Evolutionary conservation across 202 grass and related monocot species (phyloP), one percentile per base, ranked within the genome.

Genomic region (Brachypodium distachyon): DNA sequence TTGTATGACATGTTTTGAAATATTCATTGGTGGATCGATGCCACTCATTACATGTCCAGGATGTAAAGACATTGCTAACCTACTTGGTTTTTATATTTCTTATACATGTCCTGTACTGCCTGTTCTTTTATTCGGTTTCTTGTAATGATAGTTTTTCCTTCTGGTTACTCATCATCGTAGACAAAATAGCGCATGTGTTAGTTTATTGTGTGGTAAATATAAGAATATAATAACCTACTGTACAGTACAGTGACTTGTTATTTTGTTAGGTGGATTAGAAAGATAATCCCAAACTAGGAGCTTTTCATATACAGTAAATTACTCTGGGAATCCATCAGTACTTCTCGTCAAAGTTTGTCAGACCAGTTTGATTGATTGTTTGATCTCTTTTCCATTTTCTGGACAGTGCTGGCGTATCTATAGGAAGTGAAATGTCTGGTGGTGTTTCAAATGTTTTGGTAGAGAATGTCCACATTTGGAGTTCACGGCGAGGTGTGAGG

Each of bases 391-490:
- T 63, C 22, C 3, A 31, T 63, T 82, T 29, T 88, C 40, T 88
- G 71, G 44, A 48, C 86, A 97, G 94, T 76, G 94, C 94, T 43
- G 94, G 94, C 39, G 82, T 97, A 58, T 97, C 94, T n/a, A 89
- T 97, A 66, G 90, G 94, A 70, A 97, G 94, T 61, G 94, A 97
- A 74, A 97, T 97, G 94, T 97, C 94, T 52, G 94, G 94, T 23
- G 90, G 94, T 31, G 84, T 97, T 17, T 91, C 90, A 8, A 79
- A 97, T 3, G 73, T 97, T 74, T 81, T 81, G 42, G 83, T 97
- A 21, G 79, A 93, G 73, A 97, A 97, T 51, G 74, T 91, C 56
- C 93, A 78, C 34, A 65, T 97, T 31, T 97, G 90, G 90, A 75
- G 87, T 43, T 97, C 94, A 17, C 87, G 90, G 32, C 88, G 94